Conservation (phyloP, 163 green algal genomes). For the Scenedesmus sp. region DNA sequence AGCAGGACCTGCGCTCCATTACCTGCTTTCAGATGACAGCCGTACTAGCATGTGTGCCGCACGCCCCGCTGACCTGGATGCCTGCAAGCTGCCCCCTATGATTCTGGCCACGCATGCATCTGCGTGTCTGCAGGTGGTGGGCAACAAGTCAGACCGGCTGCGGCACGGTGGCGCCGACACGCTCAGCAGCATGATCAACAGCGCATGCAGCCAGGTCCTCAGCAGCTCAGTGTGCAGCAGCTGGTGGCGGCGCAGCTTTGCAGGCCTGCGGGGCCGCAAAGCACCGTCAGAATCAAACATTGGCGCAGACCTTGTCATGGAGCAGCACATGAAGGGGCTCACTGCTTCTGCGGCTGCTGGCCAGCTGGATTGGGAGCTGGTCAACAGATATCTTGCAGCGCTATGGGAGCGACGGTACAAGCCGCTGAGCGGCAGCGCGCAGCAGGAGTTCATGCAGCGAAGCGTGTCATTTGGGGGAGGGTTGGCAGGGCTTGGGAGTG, state of each 20-base stretch:
- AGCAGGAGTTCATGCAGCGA: background rate
- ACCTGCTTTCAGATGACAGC: too few relatives aligned
- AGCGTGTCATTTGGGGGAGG: background rate
- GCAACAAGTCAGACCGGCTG: constrained; percentile 47
- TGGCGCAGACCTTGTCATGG: background rate
- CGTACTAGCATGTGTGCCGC: too few relatives aligned
- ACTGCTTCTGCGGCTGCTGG: constrained; percentile 41
- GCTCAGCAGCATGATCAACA: constrained; percentile 1
- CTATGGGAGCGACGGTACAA: constrained; percentile 46
- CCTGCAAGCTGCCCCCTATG: background rate
- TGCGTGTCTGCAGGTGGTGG: background rate
- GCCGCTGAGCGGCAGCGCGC: background rate
- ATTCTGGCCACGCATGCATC: background rate
- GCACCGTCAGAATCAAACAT: constrained; percentile 39
- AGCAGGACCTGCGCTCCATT: too few relatives aligned
- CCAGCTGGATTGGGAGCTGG: constrained; percentile 43
- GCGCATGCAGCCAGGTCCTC: constrained; percentile 2
- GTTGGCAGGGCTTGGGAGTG: background rate
- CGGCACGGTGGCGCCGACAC: background rate
- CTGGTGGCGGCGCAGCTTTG: constrained; percentile 25
- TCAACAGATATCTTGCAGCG: constrained; percentile 11
- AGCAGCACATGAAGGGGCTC: constrained; percentile 34
- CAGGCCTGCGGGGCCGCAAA: background rate
- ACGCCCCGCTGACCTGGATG: too few relatives aligned
- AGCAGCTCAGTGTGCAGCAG: constrained; percentile 15